Percentiles rank a stretch among this genome's conserved stretches.
Evolutionary conservation across 768 basidiomycete species (phyloP).

Genomic region (Lentinus tigrinus): DNA sequence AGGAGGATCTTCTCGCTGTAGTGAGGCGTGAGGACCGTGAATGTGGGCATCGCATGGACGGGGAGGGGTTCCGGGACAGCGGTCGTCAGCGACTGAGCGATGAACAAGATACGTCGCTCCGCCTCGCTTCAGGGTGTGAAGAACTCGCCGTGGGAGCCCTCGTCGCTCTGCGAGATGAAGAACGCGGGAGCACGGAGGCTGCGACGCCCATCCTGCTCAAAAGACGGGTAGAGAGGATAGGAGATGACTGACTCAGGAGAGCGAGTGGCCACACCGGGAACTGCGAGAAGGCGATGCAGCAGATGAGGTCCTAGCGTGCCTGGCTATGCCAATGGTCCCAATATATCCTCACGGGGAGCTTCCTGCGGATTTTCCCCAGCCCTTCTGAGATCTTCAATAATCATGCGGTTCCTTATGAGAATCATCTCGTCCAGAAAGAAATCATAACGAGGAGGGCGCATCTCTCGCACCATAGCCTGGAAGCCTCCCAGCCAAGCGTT

Average conservation of each 20-base stretch:
- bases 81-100: slow-evolving; percentile 95
- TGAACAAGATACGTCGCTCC: slow-evolving; percentile 98
- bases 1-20: slow-evolving; percentile 99
- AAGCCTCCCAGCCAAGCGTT: slow-evolving; percentile 26
- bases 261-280: too few relatives aligned
- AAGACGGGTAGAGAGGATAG: too few relatives aligned
- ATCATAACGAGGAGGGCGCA: slow-evolving; percentile 31
- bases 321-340: too few relatives aligned
- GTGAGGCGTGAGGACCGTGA: slow-evolving; percentile 97
- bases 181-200: slow-evolving; percentile 94
- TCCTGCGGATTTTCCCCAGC: too few relatives aligned
- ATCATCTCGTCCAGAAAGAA: slow-evolving; percentile 43
- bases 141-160: slow-evolving; percentile 80
- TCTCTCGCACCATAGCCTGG: slow-evolving; percentile 34
- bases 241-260: too few relatives aligned
- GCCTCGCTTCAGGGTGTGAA: slow-evolving; percentile 95
- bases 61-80: slow-evolving; percentile 88
- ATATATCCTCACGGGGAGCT: too few relatives aligned
- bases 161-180: slow-evolving; percentile 95
- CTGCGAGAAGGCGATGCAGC: too few relatives aligned
- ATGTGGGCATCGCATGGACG: slow-evolving; percentile 99
- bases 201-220: slow-evolving; percentile 82
- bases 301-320: too few relatives aligned
- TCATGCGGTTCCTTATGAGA: too few relatives aligned
- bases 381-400: too few relatives aligned